These are phyloP conservation scores for Candida sakaeoensis DNA, from an alignment of 805 yeast species.

Conservation along the genomic window DNA sequence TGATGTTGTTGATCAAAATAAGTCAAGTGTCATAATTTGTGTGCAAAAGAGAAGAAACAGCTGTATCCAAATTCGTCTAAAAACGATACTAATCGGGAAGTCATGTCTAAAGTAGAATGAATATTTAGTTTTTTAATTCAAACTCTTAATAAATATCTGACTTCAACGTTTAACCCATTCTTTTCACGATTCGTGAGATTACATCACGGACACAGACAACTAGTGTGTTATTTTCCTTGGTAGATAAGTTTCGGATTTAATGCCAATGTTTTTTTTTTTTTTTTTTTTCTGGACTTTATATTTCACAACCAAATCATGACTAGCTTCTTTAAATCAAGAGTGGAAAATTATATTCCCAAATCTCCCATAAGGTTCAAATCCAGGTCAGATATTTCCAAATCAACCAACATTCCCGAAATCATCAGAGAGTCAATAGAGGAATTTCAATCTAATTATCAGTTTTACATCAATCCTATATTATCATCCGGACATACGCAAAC, in stretches of 20 bases:
- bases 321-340: slow-evolving; percentile 19
- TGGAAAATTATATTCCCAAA: slow-evolving; percentile 21
- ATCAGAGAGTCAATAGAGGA: slow-evolving; percentile 38
- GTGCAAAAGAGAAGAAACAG: too few relatives aligned
- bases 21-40: too few relatives aligned
- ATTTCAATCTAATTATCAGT: slow-evolving; percentile 33
- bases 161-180: background rate
- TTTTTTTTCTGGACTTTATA: background rate
- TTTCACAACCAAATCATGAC: slow-evolving; percentile 1
- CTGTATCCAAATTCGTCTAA: too few relatives aligned
- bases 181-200: too few relatives aligned
- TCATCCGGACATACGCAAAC: slow-evolving; percentile 50
- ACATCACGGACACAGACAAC: too few relatives aligned
- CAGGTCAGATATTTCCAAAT: slow-evolving; percentile 6
- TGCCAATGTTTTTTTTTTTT: background rate
- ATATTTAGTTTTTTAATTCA: too few relatives aligned
- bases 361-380: slow-evolving; percentile 20
- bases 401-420: slow-evolving; percentile 26
- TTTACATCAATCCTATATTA: slow-evolving; percentile 43
- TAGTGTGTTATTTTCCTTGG: too few relatives aligned
- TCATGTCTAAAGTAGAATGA: too few relatives aligned
- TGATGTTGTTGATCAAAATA: too few relatives aligned
- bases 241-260: slow-evolving; percentile 1
- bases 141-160: too few relatives aligned
- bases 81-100: too few relatives aligned